A percentile compares a stretch with the other conserved stretches of the same genome.
Conservation (phyloP, 257 asterid species). For the Thymus mandschuricus region DNA sequence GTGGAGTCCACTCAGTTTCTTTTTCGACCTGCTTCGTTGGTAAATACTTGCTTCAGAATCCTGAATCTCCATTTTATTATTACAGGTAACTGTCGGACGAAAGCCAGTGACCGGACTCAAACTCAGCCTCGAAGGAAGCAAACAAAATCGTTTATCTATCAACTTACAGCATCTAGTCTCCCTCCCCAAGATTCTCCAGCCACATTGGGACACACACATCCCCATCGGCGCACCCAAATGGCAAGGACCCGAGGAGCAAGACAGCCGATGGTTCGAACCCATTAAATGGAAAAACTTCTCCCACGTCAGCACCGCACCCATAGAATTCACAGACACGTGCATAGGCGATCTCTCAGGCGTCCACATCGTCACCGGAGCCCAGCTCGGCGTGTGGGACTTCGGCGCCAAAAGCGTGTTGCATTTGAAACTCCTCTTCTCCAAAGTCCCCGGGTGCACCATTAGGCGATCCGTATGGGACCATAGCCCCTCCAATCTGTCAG, state of each 20-base stretch:
- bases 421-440: conserved; percentile 90
- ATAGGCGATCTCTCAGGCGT: conserved; percentile 97
- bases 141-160: conserved; percentile 87
- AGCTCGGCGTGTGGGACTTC: conserved; percentile 96
- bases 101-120: conserved; percentile 96
- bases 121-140: conserved; percentile 87
- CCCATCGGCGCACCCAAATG: conserved; percentile 97
- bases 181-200: conserved; percentile 94
- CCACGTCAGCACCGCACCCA: conserved; percentile 96
- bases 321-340: conserved; percentile 80
- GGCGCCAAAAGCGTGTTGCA: conserved; percentile 88
- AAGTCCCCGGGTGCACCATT: conserved; percentile 96
- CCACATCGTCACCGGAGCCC: conserved; percentile 96
- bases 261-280: conserved; percentile 99
- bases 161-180: conserved; percentile 91
- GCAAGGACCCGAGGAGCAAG: conserved; percentile 99
- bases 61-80: conserved; percentile 11
- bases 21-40: not conserved
- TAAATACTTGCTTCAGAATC: not conserved
- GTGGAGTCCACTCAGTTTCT: not conserved
- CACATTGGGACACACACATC: conserved; percentile 95
- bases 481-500: conserved; percentile 66
- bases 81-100: conserved; percentile 96
- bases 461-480: conserved; percentile 99
- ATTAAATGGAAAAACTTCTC: conserved; percentile 97